phyloP scores from a whole-genome alignment of 352 stramenopile genomes.

The Lagenidium sp. region DNA sequence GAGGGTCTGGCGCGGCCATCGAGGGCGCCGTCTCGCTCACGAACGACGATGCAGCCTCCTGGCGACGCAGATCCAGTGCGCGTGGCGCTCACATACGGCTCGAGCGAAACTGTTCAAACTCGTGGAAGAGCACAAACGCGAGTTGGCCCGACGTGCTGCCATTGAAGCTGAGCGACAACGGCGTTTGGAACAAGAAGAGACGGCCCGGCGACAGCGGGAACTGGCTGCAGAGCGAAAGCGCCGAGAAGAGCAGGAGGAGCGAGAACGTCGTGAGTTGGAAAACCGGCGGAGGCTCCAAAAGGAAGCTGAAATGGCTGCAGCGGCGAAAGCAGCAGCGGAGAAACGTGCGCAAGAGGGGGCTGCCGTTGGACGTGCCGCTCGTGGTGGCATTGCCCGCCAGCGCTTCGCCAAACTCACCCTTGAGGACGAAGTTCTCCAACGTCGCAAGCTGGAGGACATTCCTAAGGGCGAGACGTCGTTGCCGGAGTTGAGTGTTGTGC shows the following conservation, averaged over 20 bases:
- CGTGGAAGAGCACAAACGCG: slow-evolving; percentile 19
- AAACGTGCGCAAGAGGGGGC: slow-evolving; percentile 21
- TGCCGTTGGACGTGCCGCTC: slow-evolving; percentile 22
- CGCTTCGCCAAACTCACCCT: slow-evolving; percentile 42
- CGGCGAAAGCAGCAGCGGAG: slow-evolving; percentile 26
- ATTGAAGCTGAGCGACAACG: slow-evolving; percentile 6
- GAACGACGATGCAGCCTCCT: slow-evolving; percentile 18
- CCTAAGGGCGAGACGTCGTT: background rate
- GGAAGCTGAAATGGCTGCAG: slow-evolving; percentile 7
- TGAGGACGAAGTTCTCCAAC: slow-evolving; percentile 18
- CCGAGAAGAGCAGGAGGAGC: slow-evolving; percentile 20
- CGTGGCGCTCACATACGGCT: slow-evolving; percentile 18
- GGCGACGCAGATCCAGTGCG: slow-evolving; percentile 18
- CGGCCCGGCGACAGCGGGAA: slow-evolving; percentile 32
- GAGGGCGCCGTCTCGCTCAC: slow-evolving; percentile 25
- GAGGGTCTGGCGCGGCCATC: slow-evolving; percentile 29
- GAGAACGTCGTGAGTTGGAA: slow-evolving; percentile 10
- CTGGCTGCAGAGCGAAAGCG: slow-evolving; percentile 24
- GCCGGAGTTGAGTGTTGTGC: background rate
- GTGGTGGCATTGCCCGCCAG: slow-evolving; percentile 18
- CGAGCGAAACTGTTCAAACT: slow-evolving; percentile 21
- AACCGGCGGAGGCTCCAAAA: slow-evolving; percentile 23
- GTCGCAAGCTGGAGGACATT: background rate
- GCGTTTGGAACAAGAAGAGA: slow-evolving; percentile 4
- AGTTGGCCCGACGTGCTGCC: slow-evolving; percentile 17